Evolutionary conservation across 768 basidiomycete species (phyloP).

Genomic region (Leccinum rimulosum): DNA sequence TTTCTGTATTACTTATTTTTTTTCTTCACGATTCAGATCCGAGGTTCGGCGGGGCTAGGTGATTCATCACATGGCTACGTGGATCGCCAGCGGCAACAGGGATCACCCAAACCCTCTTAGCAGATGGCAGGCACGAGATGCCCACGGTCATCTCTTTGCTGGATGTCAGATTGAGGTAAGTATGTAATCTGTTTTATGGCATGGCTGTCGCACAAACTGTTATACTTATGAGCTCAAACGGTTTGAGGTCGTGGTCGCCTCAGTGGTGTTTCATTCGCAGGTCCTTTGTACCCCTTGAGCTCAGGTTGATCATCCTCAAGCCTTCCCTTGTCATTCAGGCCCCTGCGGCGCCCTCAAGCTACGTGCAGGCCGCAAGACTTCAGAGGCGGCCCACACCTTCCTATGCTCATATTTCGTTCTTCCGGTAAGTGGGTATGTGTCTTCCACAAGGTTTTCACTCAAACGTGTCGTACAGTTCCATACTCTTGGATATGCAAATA

Average conservation of each 20-base stretch:
- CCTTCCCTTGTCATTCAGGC: constrained; percentile 19
- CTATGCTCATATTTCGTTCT: constrained; percentile 48
- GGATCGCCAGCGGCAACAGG: background rate
- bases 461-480: constrained; percentile 36
- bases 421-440: constrained; percentile 38
- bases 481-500: constrained; percentile 58
- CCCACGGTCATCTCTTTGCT: constrained; percentile 6
- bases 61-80: constrained; percentile 16
- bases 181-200: constrained; percentile 20
- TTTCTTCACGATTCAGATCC: background rate
- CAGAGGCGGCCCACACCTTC: constrained; percentile 14
- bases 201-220: constrained; percentile 7
- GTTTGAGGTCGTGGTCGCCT: background rate
- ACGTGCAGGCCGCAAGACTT: constrained; percentile 29
- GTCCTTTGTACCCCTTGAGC: background rate
- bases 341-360: constrained; percentile 29
- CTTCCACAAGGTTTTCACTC: constrained; percentile 1
- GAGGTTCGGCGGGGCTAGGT: background rate
- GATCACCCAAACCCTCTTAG: background rate
- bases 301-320: constrained; percentile 20
- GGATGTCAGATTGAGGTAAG: constrained; percentile 20
- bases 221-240: constrained; percentile 22
- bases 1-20: background rate
- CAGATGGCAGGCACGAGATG: background rate
- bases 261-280: background rate